These are phyloP conservation scores for Trametes cingulata DNA, from an alignment of 768 basidiomycete species.

Conservation along the genomic window DNA sequence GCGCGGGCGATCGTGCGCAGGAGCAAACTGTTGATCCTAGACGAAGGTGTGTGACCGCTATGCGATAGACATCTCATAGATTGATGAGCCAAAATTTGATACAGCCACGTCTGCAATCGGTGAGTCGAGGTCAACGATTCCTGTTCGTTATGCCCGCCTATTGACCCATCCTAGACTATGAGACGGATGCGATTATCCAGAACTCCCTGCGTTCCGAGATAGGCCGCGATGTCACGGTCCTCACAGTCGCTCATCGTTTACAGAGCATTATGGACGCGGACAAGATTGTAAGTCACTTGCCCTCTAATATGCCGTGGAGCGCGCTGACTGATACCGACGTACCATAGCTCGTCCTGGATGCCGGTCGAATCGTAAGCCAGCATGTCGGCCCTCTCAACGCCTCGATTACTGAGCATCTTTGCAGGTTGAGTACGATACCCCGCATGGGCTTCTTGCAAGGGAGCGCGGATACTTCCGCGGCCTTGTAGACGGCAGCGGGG, in stretches of 20 bases:
- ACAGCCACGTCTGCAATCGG: constrained; percentile 50
- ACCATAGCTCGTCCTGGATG: constrained; percentile 45
- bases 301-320: too few species aligned
- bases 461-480: constrained; percentile 49
- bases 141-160: background rate
- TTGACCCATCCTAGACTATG: constrained; percentile 44
- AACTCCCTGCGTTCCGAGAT: constrained; percentile 50
- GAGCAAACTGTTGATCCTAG: constrained; percentile 58
- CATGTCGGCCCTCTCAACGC: background rate
- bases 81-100: background rate
- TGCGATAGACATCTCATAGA: too few species aligned
- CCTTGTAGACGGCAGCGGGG: constrained; percentile 58
- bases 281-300: constrained; percentile 44
- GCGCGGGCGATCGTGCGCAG: constrained; percentile 59
- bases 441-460: constrained; percentile 49
- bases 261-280: constrained; percentile 64
- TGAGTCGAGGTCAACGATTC: constrained; percentile 8
- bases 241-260: constrained; percentile 61
- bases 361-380: constrained; percentile 39
- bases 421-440: constrained; percentile 52
- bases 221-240: constrained; percentile 45
- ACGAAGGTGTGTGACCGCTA: constrained; percentile 45
- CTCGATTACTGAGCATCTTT: background rate
- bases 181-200: constrained; percentile 60
- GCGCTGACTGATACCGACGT: background rate